Evolutionary conservation across 768 basidiomycete genomes (phyloP).

Genomic region (Podaxis sp.): DNA sequence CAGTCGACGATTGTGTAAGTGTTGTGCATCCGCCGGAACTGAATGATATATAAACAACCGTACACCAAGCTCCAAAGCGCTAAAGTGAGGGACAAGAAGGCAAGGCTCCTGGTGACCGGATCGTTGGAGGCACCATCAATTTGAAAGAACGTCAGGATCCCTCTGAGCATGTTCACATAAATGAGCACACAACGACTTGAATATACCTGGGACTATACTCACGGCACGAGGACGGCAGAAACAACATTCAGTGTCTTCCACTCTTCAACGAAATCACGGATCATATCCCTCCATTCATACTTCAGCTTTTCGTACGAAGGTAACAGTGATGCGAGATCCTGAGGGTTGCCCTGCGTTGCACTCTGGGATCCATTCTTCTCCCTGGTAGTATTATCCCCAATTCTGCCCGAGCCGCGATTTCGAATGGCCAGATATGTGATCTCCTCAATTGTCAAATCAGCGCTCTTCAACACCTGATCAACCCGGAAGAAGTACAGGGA

Average conservation of each 20-base stretch:
- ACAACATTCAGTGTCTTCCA: neutral
- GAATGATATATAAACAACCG: slow-evolving; percentile 12
- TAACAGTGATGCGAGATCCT: neutral
- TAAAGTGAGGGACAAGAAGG: slow-evolving; percentile 1
- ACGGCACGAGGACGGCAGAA: slow-evolving; percentile 4
- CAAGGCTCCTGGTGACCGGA: slow-evolving; percentile 2
- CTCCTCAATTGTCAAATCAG: neutral
- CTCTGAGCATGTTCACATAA: neutral
- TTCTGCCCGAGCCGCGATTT: neutral
- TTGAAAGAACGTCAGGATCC: neutral
- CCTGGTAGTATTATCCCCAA: neutral
- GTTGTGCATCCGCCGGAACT: slow-evolving; percentile 7
- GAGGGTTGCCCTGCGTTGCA: neutral
- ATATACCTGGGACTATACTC: neutral
- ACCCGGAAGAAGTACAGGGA: slow-evolving; percentile 2
- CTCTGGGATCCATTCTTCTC: neutral
- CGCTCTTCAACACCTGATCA: neutral
- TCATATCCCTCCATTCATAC: neutral
- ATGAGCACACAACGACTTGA: neutral
- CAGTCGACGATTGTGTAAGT: slow-evolving; percentile 1
- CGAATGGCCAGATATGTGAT: neutral
- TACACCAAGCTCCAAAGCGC: slow-evolving; percentile 11
- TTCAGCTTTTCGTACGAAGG: neutral
- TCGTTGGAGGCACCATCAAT: slow-evolving; percentile 2
- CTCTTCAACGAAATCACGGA: neutral